A percentile compares a stretch with the other conserved stretches of the same genome.
Conservation (phyloP, 2,329 filamentous ascomycete genomes). For the Chrysoporthe cubensis region DNA sequence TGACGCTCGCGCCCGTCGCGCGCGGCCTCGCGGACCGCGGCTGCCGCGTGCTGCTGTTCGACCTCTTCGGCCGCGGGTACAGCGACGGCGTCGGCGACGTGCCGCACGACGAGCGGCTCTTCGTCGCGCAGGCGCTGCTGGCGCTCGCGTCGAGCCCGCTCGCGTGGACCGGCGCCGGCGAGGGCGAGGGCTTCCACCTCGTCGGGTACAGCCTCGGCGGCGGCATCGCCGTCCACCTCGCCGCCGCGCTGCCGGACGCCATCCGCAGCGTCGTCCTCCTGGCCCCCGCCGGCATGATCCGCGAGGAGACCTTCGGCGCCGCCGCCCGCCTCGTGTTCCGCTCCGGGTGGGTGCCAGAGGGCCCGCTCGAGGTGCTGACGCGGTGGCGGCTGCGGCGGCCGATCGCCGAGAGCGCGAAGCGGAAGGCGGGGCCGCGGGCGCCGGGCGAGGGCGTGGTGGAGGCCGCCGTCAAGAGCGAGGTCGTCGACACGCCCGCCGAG, state of each 20-base stretch:
- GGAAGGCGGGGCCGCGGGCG: constrained; percentile 20
- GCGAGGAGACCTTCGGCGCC: constrained; percentile 61
- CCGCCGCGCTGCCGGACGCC: constrained; percentile 67
- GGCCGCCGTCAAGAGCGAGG: constrained; percentile 31
- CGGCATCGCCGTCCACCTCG: constrained; percentile 71
- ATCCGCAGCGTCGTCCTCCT: constrained; percentile 68
- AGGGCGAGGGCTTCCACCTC: constrained; percentile 64
- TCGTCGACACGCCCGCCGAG: constrained; percentile 38
- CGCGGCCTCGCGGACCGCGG: constrained; percentile 58
- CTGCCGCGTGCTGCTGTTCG: constrained; percentile 80
- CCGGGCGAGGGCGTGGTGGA: constrained; percentile 33
- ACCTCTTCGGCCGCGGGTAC: constrained; percentile 78
- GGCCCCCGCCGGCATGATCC: constrained; percentile 70
- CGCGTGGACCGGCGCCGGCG: constrained; percentile 50
- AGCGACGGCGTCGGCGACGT: constrained; percentile 67
- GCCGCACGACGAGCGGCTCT: constrained; percentile 67
- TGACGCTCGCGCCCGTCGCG: constrained; percentile 66
- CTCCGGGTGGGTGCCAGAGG: constrained; percentile 58
- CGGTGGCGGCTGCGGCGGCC: constrained; percentile 53
- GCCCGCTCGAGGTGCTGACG: constrained; percentile 53
- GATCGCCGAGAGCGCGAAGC: constrained; percentile 47
- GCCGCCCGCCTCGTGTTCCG: constrained; percentile 56
- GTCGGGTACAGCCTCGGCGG: constrained; percentile 83
- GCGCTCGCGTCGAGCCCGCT: constrained; percentile 66
- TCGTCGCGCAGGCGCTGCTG: constrained; percentile 67